Conservation (phyloP, 2,329 filamentous ascomycete species). For the Madurella mycetomatis region DNA sequence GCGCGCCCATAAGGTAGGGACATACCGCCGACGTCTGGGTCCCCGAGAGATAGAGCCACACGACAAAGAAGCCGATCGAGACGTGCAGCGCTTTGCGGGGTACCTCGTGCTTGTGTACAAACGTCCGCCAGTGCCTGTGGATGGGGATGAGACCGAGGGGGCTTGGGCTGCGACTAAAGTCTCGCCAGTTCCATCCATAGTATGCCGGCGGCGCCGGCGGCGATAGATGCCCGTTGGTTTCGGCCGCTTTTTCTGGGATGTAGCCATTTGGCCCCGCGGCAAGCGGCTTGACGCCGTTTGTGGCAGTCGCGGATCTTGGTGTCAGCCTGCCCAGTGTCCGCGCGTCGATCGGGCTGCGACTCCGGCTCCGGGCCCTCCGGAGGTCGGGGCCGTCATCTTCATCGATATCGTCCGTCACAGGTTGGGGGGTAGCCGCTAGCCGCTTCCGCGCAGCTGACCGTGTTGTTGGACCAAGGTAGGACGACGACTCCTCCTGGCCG, state of each 20-base stretch:
- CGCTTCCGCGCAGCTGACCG: constrained; percentile 65
- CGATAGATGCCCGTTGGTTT: constrained; percentile 62
- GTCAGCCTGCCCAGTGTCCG: constrained; percentile 52
- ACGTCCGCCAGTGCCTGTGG: constrained; percentile 82
- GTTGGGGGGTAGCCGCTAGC: constrained; percentile 48
- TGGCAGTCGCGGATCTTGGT: constrained; percentile 26
- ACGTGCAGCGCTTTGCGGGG: constrained; percentile 91
- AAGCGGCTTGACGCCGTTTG: constrained; percentile 8
- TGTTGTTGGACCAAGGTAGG: constrained; percentile 68
- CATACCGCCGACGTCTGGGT: constrained; percentile 73
- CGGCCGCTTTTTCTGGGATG: constrained; percentile 7
- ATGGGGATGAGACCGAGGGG: constrained; percentile 93
- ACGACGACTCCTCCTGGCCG: constrained; percentile 49
- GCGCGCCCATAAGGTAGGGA: constrained; percentile 72
- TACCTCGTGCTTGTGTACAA: constrained; percentile 96
- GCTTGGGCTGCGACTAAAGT: constrained; percentile 86
- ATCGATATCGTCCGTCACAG: constrained; percentile 56
- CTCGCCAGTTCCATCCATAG: constrained; percentile 73
- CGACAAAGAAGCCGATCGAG: constrained; percentile 90
- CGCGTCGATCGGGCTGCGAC: constrained; percentile 60
- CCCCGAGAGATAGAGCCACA: constrained; percentile 78
- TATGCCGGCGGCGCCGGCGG: constrained; percentile 56
- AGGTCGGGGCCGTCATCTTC: constrained; percentile 49
- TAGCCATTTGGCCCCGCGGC: constrained; percentile 20
- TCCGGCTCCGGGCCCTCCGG: constrained; percentile 64